Conservation (phyloP, 768 basidiomycete genomes). For the Mycena filopes region DNA sequence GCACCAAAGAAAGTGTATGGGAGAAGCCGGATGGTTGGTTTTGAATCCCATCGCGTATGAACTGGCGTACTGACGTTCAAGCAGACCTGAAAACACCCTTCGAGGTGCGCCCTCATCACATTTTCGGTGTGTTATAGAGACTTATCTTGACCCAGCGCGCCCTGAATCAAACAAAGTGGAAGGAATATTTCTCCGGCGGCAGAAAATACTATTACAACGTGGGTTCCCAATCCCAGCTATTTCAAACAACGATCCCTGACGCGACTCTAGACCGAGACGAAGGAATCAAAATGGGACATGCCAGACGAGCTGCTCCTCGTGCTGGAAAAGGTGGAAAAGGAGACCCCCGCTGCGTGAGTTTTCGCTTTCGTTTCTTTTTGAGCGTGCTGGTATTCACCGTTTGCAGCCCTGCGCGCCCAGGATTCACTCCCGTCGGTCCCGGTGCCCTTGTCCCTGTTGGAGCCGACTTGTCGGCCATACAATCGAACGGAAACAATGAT, state of each 20-base stretch:
- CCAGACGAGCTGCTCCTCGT: conserved; percentile 91
- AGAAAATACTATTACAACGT: conserved; percentile 94
- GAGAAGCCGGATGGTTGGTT: conserved; percentile 93
- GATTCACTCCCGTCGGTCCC: conserved; percentile 59
- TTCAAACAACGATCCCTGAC: neutral
- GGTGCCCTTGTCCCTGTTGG: conserved; percentile 65
- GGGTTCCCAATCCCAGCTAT: conserved; percentile 34
- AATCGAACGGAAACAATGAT: conserved; percentile 60
- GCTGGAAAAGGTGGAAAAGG: conserved; percentile 87
- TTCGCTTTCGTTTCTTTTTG: neutral
- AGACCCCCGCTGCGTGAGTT: conserved; percentile 45
- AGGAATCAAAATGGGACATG: conserved; percentile 98
- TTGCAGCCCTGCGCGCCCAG: conserved; percentile 46
- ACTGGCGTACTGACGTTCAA: conserved; percentile 19
- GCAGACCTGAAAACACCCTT: conserved; percentile 91
- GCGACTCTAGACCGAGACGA: conserved; percentile 72
- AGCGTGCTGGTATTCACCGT: conserved; percentile 14
- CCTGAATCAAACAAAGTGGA: conserved; percentile 92
- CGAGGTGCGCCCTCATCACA: conserved; percentile 65
- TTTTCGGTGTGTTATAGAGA: conserved; percentile 27
- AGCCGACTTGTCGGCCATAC: conserved; percentile 63
- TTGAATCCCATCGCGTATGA: neutral
- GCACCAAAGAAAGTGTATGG: conserved; percentile 93
- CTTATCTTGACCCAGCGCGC: conserved; percentile 67
- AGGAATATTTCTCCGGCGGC: conserved; percentile 94